Evolutionary conservation across 306 rosid species (phyloP).

Genomic region (Dicorynia guianensis): DNA sequence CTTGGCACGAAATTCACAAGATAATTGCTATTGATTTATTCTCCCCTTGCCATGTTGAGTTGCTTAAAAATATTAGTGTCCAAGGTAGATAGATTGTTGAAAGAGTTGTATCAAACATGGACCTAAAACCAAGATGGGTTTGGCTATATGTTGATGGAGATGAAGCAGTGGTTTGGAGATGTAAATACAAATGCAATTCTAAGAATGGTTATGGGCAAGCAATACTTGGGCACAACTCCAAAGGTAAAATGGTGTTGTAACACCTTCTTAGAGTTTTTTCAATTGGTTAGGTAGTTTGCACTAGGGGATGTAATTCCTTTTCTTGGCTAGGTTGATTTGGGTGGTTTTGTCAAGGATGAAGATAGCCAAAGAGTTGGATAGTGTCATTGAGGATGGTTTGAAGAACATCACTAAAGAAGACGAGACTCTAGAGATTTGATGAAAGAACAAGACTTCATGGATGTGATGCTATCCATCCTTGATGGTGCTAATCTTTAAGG

Average conservation of each 20-base stretch:
- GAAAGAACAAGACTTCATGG: constrained; percentile 52
- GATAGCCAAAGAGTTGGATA: constrained; percentile 45
- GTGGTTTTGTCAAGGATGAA: constrained; percentile 53
- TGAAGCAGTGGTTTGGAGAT: constrained; percentile 54
- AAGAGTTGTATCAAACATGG: constrained; percentile 34
- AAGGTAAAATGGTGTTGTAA: constrained; percentile 11
- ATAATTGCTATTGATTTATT: neutral
- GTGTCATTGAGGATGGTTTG: constrained; percentile 44
- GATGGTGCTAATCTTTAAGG: constrained; percentile 32
- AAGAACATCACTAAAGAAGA: constrained; percentile 49
- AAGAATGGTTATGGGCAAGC: too few relatives aligned
- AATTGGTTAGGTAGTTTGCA: constrained; percentile 30
- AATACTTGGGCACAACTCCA: neutral
- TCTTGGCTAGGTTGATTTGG: constrained; percentile 58
- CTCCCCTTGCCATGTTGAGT: constrained; percentile 37
- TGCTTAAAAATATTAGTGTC: constrained; percentile 37
- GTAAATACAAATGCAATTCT: constrained; percentile 35
- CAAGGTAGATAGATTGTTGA: constrained; percentile 36
- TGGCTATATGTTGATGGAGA: constrained; percentile 31
- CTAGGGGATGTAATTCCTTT: constrained; percentile 55
- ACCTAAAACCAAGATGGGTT: neutral
- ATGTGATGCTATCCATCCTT: constrained; percentile 37
- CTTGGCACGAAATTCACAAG: neutral
- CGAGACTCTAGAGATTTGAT: neutral
- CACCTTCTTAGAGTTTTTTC: constrained; percentile 41